Evolutionary conservation across 2,329 filamentous ascomycete genomes (phyloP), one percentile per base, ranked within the genome.

Genomic region (Nemania diffusa): DNA sequence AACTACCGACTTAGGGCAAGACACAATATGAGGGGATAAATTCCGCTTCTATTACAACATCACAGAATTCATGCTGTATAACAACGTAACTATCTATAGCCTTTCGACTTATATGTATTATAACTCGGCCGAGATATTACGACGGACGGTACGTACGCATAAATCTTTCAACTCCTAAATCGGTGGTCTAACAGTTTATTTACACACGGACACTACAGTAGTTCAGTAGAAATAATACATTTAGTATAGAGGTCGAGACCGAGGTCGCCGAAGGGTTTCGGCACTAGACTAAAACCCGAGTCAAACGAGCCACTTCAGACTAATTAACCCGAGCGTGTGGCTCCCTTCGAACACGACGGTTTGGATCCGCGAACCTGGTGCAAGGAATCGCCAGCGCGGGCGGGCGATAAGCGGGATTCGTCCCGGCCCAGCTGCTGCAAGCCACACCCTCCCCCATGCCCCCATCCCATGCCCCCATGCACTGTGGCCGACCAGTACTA

Each of bases 331-430:
- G 63, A 65, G 57, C 55, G 62, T 62, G 26, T 70, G 68, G 68
- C 53, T 67, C 66, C 56, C 42, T 40, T 58, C 50, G 57, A 56
- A 55, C 62, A 46, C 46, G 46, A 42, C 51, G 32, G 61, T 70
- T 64, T 68, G 58, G 65, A 68, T 68, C 68, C 69, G 61, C 60
- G 69, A 69, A 69, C 69, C 69, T 63, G 69, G 69, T 46, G 61
- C 67, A 51, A 64, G 69, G 67, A 58, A 65, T 64, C 65, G 52
- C 59, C 60, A 62, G 58, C 56, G 57, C 51, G 57, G 62, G 52
- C 34, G 55, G 59, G 59, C 58, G 68, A 70, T 59, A 58, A 68
- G 59, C 63, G 52, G 59, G 62, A 69, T 69, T 58, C 57, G 48
- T 60, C 62, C 63, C 57, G 53, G 34, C 57, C 56, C 59, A 66